Evolutionary conservation across 2,329 filamentous ascomycete genomes (phyloP).

Genomic region (Exophiala alcalophila): DNA sequence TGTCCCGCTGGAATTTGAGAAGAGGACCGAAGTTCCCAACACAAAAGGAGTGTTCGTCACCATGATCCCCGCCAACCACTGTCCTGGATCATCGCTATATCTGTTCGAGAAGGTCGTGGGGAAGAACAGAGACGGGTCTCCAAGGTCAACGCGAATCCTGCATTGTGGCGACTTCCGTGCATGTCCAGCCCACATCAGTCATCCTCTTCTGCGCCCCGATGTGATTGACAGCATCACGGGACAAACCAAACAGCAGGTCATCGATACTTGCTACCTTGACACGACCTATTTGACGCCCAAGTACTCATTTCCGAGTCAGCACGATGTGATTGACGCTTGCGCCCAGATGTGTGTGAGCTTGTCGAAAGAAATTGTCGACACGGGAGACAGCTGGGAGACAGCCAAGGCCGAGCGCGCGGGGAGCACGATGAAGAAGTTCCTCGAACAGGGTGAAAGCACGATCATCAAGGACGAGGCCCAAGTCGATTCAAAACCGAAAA

Average conservation of each 20-base stretch:
- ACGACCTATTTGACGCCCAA: conserved; percentile 95
- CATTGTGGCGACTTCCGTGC: conserved; percentile 97
- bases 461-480: conserved; percentile 37
- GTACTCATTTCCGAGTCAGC: conserved; percentile 88
- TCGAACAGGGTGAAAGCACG: conserved; percentile 46
- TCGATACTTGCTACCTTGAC: conserved; percentile 94
- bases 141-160: conserved; percentile 71
- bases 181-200: conserved; percentile 76
- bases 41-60: conserved; percentile 83
- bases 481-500: conserved; percentile 30
- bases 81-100: conserved; percentile 89
- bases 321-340: conserved; percentile 81
- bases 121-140: conserved; percentile 51
- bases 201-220: conserved; percentile 77
- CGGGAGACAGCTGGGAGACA: conserved; percentile 55
- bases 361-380: conserved; percentile 62
- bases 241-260: conserved; percentile 73
- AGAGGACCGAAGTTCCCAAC: conserved; percentile 71
- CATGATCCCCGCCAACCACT: conserved; percentile 96
- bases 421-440: conserved; percentile 62
- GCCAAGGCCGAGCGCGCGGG: conserved; percentile 55
- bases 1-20: conserved; percentile 79
- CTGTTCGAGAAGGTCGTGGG: conserved; percentile 78
- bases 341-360: conserved; percentile 81
- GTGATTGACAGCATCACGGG: conserved; percentile 67